Evolutionary conservation across 2,329 filamentous ascomycete genomes (phyloP).

Genomic region (Pseudogymnoascus sp.): DNA sequence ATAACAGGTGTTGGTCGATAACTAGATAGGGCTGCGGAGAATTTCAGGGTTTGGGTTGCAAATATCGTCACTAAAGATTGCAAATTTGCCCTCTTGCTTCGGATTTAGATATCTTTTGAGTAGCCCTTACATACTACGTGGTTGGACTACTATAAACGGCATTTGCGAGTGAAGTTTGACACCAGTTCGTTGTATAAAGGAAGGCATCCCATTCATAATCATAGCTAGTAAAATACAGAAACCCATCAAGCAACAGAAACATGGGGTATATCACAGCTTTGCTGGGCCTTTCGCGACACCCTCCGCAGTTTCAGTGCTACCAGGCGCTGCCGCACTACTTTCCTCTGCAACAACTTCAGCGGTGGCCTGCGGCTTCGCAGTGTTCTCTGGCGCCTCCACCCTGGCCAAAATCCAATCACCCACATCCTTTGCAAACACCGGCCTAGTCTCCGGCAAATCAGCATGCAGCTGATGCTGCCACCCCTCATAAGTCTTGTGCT

Average conservation of each 20-base stretch:
- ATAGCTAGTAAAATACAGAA: neutral
- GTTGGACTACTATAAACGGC: neutral
- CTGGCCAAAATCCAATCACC: slow-evolving; percentile 57
- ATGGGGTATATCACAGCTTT: neutral
- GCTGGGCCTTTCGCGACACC: neutral
- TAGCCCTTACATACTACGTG: neutral
- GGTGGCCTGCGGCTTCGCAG: neutral
- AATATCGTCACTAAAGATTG: no score
- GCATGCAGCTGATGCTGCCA: slow-evolving; percentile 69
- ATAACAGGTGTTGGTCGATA: no score
- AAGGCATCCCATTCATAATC: neutral
- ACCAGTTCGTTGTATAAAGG: neutral
- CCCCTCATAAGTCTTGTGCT: slow-evolving; percentile 66
- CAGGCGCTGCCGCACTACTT: neutral
- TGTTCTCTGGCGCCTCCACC: slow-evolving; percentile 10
- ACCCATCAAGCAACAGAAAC: neutral
- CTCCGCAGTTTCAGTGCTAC: neutral
- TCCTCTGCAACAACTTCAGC: neutral
- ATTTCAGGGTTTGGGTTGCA: no score
- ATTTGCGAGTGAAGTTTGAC: neutral
- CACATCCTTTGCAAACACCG: slow-evolving; percentile 46
- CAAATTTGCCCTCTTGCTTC: no score
- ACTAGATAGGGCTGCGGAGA: no score
- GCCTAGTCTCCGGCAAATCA: slow-evolving; percentile 36
- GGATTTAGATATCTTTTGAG: neutral